These are phyloP conservation scores for Akanthomyces muscarius DNA, from an alignment of 2,329 filamentous ascomycete species.

Conservation along the genomic window DNA sequence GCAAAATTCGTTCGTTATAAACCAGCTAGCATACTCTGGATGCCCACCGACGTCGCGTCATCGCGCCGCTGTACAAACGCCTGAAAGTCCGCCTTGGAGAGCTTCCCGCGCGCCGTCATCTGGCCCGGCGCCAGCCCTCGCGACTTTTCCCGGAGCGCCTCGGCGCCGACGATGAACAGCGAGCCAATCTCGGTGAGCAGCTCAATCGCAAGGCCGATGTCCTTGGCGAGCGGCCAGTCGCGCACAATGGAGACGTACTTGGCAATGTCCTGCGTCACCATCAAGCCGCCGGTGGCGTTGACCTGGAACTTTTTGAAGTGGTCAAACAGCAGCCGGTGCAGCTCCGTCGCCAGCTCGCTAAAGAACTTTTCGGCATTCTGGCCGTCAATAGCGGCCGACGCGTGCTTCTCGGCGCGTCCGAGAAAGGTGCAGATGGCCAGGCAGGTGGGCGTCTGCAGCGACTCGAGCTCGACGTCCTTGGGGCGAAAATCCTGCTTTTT, in stretches of 20 bases:
- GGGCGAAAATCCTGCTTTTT: slow-evolving; percentile 89
- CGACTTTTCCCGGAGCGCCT: slow-evolving; percentile 68
- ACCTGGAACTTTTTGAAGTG: slow-evolving; percentile 95
- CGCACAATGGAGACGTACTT: slow-evolving; percentile 85
- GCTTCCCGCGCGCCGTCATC: slow-evolving; percentile 46
- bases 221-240: slow-evolving; percentile 71
- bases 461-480: slow-evolving; percentile 74
- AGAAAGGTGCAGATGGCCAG: slow-evolving; percentile 78
- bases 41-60: slow-evolving; percentile 73
- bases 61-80: slow-evolving; percentile 82
- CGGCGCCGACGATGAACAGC: slow-evolving; percentile 86
- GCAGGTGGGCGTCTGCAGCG: slow-evolving; percentile 82
- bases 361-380: slow-evolving; percentile 79
- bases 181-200: slow-evolving; percentile 90
- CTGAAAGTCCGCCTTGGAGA: slow-evolving; percentile 68
- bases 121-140: slow-evolving; percentile 50
- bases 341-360: slow-evolving; percentile 75
- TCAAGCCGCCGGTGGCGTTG: slow-evolving; percentile 86
- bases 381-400: slow-evolving; percentile 69
- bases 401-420: slow-evolving; percentile 58
- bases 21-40: slow-evolving; percentile 75
- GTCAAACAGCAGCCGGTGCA: slow-evolving; percentile 76
- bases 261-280: slow-evolving; percentile 94
- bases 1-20: slow-evolving; percentile 35
- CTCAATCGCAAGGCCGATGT: slow-evolving; percentile 69